Percentiles rank a stretch among this genome's conserved stretches.
phyloP scores from a whole-genome alignment of 208 protist genomes.

The Novymonas esmeraldas region DNA sequence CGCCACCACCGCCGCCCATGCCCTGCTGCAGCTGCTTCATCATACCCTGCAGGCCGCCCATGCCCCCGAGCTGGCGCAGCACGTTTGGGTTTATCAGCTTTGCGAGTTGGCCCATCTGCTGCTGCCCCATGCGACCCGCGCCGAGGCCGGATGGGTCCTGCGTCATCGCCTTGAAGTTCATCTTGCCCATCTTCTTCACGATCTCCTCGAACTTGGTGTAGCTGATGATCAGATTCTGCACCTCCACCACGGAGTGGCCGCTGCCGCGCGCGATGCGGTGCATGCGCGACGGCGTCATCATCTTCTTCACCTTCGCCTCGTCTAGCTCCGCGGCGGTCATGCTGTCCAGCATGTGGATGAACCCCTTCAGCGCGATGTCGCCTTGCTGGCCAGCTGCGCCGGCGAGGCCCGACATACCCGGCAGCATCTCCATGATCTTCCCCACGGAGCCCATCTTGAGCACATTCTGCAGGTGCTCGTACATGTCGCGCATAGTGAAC shows the following conservation, averaged over 20 bases:
- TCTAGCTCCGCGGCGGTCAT: constrained; percentile 95
- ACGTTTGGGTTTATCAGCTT: constrained; percentile 89
- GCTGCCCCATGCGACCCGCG: constrained; percentile 65
- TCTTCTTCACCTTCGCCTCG: constrained; percentile 89
- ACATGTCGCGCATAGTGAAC: constrained; percentile 97
- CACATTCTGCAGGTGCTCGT: constrained; percentile 96
- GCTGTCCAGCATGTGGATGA: constrained; percentile 97
- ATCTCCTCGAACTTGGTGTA: constrained; percentile 91
- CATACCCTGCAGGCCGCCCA: constrained; percentile 85
- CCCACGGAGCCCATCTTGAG: constrained; percentile 95
- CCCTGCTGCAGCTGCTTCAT: constrained; percentile 82
- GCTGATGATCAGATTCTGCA: constrained; percentile 81
- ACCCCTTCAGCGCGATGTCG: constrained; percentile 84
- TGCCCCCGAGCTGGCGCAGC: constrained; percentile 83
- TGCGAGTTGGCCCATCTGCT: constrained; percentile 87
- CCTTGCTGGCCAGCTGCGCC: constrained; percentile 63
- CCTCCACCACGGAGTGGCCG: constrained; percentile 73
- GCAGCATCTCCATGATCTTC: constrained; percentile 94
- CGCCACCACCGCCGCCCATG: constrained; percentile 37
- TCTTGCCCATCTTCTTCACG: constrained; percentile 91
- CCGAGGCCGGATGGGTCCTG: constrained; percentile 69
- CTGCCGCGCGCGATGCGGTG: constrained; percentile 87
- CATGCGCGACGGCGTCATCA: constrained; percentile 87
- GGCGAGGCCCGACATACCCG: constrained; percentile 85
- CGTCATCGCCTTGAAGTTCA: constrained; percentile 91